Evolutionary conservation across 352 stramenopile genomes (phyloP).

Genomic region (Phytophthora fragariaefolia): DNA sequence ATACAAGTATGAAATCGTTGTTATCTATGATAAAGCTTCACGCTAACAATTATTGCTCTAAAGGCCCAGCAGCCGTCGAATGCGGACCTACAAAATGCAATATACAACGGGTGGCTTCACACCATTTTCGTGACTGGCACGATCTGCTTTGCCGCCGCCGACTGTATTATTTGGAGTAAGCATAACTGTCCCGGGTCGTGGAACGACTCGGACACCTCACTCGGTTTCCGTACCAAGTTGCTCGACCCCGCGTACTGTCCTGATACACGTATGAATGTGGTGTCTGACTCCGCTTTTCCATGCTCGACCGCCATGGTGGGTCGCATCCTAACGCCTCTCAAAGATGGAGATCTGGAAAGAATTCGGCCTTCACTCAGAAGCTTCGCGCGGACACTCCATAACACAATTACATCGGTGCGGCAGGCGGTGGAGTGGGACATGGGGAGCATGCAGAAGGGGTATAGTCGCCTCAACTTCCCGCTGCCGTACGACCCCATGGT

Average conservation of each 20-base stretch:
- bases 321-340: too few relatives aligned
- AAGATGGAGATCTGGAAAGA: too few relatives aligned
- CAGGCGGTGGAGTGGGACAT: constrained; percentile 5
- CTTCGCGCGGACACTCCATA: background rate
- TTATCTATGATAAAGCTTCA: background rate
- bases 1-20: background rate
- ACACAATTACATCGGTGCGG: constrained; percentile 11
- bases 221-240: background rate
- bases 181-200: too few relatives aligned
- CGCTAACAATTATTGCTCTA: background rate
- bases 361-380: too few relatives aligned
- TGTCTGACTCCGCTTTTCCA: too few relatives aligned
- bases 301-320: too few relatives aligned
- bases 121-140: background rate
- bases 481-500: background rate
- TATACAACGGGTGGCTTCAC: constrained; percentile 11
- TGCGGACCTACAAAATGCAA: background rate
- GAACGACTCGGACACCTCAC: too few relatives aligned
- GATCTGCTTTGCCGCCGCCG: background rate
- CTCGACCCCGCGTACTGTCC: constrained; percentile 13
- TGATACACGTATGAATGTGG: background rate
- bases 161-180: background rate
- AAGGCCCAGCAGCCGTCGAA: constrained; percentile 12
- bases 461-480: background rate
- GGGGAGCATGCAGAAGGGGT: constrained; percentile 4